phyloP scores from a whole-genome alignment of 169 alveolate genomes.

The Plasmodium gonderi region DNA sequence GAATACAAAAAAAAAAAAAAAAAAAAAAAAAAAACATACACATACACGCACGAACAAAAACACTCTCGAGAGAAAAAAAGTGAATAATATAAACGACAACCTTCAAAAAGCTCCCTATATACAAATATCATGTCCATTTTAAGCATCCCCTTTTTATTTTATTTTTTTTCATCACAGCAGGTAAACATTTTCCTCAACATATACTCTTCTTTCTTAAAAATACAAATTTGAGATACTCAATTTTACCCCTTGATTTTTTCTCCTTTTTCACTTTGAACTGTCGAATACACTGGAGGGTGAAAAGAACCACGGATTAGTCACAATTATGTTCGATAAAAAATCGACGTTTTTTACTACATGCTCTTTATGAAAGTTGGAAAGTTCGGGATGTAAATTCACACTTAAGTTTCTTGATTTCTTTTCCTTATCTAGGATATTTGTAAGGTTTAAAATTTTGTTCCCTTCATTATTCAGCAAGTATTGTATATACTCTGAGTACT shows the following conservation, averaged over 20 bases:
- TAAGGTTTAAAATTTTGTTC: conserved; percentile 4
- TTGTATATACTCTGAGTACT: conserved; percentile 48
- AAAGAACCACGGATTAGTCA: conserved; percentile 14
- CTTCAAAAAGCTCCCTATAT: neutral
- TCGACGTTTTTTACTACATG: conserved; percentile 26
- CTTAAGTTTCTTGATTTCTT: conserved; percentile 1
- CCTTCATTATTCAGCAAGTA: conserved; percentile 33
- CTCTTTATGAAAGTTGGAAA: conserved; percentile 11
- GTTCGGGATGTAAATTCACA: conserved; percentile 1
- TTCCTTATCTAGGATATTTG: neutral
- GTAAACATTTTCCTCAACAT: neutral
- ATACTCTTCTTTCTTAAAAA: neutral
- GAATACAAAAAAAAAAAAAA: neutral
- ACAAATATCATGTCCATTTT: neutral
- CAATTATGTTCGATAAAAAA: conserved; percentile 25
- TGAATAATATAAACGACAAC: no score
- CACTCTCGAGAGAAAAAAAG: neutral
- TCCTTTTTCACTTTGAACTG: neutral
- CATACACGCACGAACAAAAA: neutral
- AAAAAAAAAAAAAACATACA: neutral
- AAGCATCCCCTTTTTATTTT: neutral
- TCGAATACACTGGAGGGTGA: neutral
- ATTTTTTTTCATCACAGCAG: neutral
- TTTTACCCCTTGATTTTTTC: neutral
- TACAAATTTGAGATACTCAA: neutral